Percentiles rank a stretch among this genome's conserved stretches.
Evolutionary conservation across 345 rosid species (phyloP).

Genomic region (Linum tenue): DNA sequence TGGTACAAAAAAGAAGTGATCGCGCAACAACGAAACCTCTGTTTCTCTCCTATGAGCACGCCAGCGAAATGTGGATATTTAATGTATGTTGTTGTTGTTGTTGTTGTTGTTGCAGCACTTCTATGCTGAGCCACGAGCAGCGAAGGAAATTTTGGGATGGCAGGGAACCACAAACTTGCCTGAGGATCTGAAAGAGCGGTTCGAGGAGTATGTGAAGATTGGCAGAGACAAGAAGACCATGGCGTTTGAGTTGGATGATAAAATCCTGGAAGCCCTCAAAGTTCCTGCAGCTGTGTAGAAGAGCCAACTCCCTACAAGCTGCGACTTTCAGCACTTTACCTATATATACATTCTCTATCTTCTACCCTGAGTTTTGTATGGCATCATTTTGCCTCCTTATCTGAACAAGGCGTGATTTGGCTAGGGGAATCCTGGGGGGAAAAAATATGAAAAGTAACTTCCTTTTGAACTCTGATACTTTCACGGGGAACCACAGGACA

Average conservation of each 20-base stretch:
- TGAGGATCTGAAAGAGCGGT: constrained; percentile 77
- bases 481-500: no score
- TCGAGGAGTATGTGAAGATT: constrained; percentile 61
- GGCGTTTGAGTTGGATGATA: constrained; percentile 69
- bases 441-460: no score
- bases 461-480: no score
- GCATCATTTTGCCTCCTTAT: neutral
- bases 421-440: no score
- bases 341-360: neutral
- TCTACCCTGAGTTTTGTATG: neutral
- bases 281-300: constrained; percentile 45
- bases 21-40: neutral
- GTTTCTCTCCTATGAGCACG: neutral
- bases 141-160: constrained; percentile 83
- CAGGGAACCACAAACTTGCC: constrained; percentile 55
- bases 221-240: constrained; percentile 79
- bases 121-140: constrained; percentile 91
- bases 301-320: no score
- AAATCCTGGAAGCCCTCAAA: constrained; percentile 68
- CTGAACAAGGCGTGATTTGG: neutral
- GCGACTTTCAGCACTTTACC: no score
- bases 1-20: no score
- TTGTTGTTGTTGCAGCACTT: constrained; percentile 54
- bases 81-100: neutral
- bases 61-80: neutral